phyloP scores from a whole-genome alignment of 202 grass and related monocot genomes.

The Panicum hallii region DNA sequence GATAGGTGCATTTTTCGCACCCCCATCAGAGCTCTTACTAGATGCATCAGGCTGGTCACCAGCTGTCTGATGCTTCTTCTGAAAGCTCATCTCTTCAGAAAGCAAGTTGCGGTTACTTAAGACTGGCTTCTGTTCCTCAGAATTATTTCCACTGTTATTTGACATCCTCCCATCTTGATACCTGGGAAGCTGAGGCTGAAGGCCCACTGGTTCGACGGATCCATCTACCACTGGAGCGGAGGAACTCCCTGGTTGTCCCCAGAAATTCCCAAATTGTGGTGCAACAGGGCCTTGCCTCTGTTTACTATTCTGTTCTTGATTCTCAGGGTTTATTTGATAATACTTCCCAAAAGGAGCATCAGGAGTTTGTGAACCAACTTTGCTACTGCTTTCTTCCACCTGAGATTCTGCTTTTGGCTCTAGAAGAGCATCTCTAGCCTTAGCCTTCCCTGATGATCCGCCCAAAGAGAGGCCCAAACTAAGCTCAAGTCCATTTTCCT shows the following conservation, averaged over 20 bases:
- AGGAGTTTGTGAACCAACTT: conserved; percentile 54
- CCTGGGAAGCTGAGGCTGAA: conserved; percentile 45
- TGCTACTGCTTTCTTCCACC: conserved; percentile 84
- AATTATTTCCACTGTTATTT: conserved; percentile 50
- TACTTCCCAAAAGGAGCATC: conserved; percentile 69
- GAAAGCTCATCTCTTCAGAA: conserved; percentile 68
- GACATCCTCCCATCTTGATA: conserved; percentile 58
- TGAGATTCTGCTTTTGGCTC: conserved; percentile 68
- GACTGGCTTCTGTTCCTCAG: conserved; percentile 63
- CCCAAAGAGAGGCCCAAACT: conserved; percentile 92
- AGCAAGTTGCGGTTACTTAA: conserved; percentile 52
- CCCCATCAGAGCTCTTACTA: conserved; percentile 63
- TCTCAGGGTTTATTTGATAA: conserved; percentile 59
- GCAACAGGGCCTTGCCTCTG: conserved; percentile 55
- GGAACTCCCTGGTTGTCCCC: conserved; percentile 57
- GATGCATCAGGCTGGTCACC: conserved; percentile 56
- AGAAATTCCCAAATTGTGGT: conserved; percentile 56
- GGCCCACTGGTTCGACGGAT: conserved; percentile 37
- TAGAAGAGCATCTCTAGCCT: conserved; percentile 56
- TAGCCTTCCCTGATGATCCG: conserved; percentile 69
- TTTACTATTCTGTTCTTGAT: conserved; percentile 68
- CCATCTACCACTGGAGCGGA: conserved; percentile 41
- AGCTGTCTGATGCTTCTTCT: conserved; percentile 61
- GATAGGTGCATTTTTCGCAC: conserved; percentile 68
- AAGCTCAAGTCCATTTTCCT: conserved; percentile 90